phyloP scores from a whole-genome alignment of 2,329 filamentous ascomycete species.

The Trichophyton simii region DNA sequence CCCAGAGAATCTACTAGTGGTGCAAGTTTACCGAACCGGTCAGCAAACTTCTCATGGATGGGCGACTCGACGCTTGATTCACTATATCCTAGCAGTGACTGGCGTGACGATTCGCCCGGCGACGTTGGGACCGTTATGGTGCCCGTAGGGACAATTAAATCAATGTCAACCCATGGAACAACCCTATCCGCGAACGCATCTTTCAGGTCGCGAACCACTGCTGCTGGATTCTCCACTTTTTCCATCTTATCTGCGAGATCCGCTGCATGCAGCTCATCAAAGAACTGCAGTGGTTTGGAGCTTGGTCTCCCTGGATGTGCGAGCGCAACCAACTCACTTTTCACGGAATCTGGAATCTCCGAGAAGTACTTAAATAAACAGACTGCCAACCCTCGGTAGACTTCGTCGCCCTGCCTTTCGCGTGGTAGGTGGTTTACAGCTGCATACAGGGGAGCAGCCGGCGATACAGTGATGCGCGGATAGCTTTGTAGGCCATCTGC shows the following conservation, averaged over 20 bases:
- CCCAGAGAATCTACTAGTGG: slow-evolving; percentile 68
- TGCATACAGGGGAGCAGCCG: slow-evolving; percentile 79
- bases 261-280: slow-evolving; percentile 84
- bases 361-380: slow-evolving; percentile 88
- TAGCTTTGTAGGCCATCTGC: slow-evolving; percentile 83
- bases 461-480: slow-evolving; percentile 80
- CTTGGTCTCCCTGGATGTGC: slow-evolving; percentile 44
- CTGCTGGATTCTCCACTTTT: slow-evolving; percentile 61
- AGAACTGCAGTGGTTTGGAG: slow-evolving; percentile 56
- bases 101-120: slow-evolving; percentile 47
- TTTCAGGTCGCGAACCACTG: slow-evolving; percentile 61
- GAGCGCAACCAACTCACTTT: slow-evolving; percentile 51
- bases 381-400: slow-evolving; percentile 82
- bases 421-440: slow-evolving; percentile 82
- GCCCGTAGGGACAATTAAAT: slow-evolving; percentile 70
- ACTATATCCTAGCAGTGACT: slow-evolving; percentile 33
- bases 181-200: slow-evolving; percentile 69
- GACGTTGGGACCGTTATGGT: slow-evolving; percentile 48
- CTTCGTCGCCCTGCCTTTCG: slow-evolving; percentile 89
- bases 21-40: slow-evolving; percentile 64
- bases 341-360: slow-evolving; percentile 68
- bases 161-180: slow-evolving; percentile 73
- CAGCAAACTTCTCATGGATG: slow-evolving; percentile 42
- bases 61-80: slow-evolving; percentile 47
- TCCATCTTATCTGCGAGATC: slow-evolving; percentile 77